Evolutionary conservation across 2,329 filamentous ascomycete genomes (phyloP).

Genomic region (Aspergillus hortae): DNA sequence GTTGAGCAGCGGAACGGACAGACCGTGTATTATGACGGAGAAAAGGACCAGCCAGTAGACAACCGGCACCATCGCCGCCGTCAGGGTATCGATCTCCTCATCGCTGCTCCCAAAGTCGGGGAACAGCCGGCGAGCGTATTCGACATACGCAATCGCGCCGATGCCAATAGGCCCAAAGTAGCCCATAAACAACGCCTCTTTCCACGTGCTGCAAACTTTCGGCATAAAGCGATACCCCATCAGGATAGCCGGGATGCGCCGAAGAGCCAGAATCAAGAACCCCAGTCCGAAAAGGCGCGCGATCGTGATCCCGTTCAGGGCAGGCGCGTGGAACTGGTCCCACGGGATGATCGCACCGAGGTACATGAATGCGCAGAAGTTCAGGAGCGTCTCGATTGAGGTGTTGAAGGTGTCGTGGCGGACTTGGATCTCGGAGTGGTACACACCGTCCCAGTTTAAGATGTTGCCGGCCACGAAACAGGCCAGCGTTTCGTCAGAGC

Average conservation of each 20-base stretch:
- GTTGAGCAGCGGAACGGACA: slow-evolving; percentile 36
- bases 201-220: slow-evolving; percentile 49
- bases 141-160: slow-evolving; percentile 46
- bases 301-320: slow-evolving; percentile 52
- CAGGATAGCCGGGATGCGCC: slow-evolving; percentile 56
- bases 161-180: slow-evolving; percentile 50
- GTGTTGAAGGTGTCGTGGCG: slow-evolving; percentile 61
- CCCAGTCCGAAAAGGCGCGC: slow-evolving; percentile 51
- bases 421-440: slow-evolving; percentile 52
- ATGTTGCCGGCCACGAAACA: slow-evolving; percentile 59
- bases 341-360: slow-evolving; percentile 56
- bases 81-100: slow-evolving; percentile 39
- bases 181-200: slow-evolving; percentile 60
- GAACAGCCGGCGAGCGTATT: slow-evolving; percentile 44
- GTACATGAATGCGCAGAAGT: slow-evolving; percentile 60
- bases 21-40: slow-evolving; percentile 37
- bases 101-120: slow-evolving; percentile 39
- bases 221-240: slow-evolving; percentile 56
- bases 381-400: slow-evolving; percentile 56
- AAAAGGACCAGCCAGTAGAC: slow-evolving; percentile 47
- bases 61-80: slow-evolving; percentile 37
- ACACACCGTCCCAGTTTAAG: slow-evolving; percentile 62
- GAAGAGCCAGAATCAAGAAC: slow-evolving; percentile 51
- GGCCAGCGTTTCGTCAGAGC: slow-evolving; percentile 58
- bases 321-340: slow-evolving; percentile 52